phyloP scores from a whole-genome alignment of 2,329 filamentous ascomycete species.

The Epichloe hybrida region DNA sequence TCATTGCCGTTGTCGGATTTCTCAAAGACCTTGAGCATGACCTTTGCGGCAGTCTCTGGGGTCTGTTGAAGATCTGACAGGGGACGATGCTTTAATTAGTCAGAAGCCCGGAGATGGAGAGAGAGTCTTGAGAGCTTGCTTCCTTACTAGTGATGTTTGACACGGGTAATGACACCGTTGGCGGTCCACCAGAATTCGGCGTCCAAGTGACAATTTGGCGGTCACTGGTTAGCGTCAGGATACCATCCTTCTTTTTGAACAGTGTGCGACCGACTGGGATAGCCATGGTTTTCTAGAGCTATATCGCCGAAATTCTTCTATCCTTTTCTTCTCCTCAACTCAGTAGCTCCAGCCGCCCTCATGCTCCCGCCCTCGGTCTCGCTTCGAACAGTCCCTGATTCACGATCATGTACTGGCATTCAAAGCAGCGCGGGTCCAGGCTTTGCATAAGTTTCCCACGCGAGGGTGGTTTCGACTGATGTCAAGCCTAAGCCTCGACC shows the following conservation, averaged over 20 bases:
- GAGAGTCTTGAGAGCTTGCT: slow-evolving; percentile 1
- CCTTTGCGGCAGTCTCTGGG: slow-evolving; percentile 72
- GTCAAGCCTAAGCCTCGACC: neutral
- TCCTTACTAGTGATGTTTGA: slow-evolving; percentile 64
- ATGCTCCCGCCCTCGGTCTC: neutral
- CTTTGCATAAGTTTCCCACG: neutral
- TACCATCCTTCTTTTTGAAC: slow-evolving; percentile 96
- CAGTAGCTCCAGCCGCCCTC: neutral
- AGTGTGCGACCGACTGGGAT: slow-evolving; percentile 52
- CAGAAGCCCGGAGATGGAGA: neutral
- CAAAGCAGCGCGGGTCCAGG: neutral
- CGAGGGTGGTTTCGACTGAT: neutral
- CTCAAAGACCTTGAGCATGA: slow-evolving; percentile 86
- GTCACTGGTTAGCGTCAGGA: slow-evolving; percentile 61
- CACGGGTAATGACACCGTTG: slow-evolving; percentile 56
- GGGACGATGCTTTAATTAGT: neutral
- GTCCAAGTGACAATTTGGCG: slow-evolving; percentile 69
- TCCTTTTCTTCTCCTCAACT: neutral
- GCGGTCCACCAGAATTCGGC: slow-evolving; percentile 49
- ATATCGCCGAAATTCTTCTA: neutral
- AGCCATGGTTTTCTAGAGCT: slow-evolving; percentile 29
- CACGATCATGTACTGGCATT: neutral
- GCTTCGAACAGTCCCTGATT: neutral
- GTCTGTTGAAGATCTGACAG: slow-evolving; percentile 80
- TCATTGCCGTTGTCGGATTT: slow-evolving; percentile 46